phyloP scores from a whole-genome alignment of 2,329 filamentous ascomycete species.

The Ceratocystis cacaofunesta region DNA sequence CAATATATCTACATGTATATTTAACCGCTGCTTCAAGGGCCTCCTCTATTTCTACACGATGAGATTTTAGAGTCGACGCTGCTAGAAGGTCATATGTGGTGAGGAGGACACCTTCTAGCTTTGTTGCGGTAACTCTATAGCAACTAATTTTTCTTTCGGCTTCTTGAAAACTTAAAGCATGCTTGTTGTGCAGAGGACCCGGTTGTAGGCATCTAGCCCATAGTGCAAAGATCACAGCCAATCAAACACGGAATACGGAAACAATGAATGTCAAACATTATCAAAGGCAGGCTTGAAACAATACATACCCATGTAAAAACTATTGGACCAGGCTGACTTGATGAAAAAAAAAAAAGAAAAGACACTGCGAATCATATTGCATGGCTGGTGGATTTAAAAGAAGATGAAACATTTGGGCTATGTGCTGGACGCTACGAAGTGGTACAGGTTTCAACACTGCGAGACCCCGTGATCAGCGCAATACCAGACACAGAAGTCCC shows the following conservation, averaged over 20 bases:
- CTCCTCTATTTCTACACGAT: neutral
- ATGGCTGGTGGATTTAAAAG: neutral
- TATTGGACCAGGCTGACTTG: neutral
- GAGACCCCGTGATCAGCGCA: neutral
- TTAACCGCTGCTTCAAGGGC: neutral
- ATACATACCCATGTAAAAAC: neutral
- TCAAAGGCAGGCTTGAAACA: neutral
- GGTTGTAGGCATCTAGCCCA: no score
- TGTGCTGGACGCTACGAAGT: neutral
- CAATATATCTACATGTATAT: neutral
- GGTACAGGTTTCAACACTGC: constrained; percentile 1
- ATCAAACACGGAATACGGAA: neutral
- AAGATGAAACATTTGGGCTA: neutral
- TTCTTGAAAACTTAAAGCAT: no score
- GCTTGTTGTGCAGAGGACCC: no score
- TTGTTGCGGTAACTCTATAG: neutral
- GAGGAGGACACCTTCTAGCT: no score
- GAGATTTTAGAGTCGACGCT: neutral
- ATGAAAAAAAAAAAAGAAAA: neutral
- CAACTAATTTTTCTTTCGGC: no score
- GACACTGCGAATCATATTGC: neutral
- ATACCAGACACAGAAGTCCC: neutral
- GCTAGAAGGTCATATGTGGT: neutral
- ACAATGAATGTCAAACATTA: neutral
- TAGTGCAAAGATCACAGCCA: neutral